phyloP scores from a whole-genome alignment of 345 rosid species.

The Eucalyptus cloeziana region DNA sequence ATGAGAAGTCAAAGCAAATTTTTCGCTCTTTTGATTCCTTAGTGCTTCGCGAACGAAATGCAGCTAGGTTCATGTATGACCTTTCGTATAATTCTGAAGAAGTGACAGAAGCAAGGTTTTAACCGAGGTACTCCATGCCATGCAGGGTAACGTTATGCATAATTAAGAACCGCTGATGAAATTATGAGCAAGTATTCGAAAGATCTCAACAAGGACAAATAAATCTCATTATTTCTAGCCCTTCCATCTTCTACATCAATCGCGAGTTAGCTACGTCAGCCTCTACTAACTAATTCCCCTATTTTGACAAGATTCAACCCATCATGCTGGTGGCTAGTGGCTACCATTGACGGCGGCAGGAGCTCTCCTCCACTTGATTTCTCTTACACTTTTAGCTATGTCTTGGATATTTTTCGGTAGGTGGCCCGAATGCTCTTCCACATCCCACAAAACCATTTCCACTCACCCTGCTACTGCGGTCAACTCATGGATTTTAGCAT shows the following conservation, averaged over 20 bases:
- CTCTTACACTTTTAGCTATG: slow-evolving; percentile 17
- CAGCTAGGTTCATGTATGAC: neutral
- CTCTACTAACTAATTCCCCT: neutral
- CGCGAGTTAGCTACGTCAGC: neutral
- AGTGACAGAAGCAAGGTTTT: neutral
- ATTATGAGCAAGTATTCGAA: neutral
- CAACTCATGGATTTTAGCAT: slow-evolving; percentile 34
- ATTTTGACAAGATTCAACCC: neutral
- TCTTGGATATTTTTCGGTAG: slow-evolving; percentile 30
- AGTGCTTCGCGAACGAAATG: neutral
- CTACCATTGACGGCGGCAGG: neutral
- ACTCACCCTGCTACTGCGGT: slow-evolving; percentile 39
- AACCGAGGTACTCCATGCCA: neutral
- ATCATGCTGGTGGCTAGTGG: neutral
- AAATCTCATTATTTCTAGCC: neutral
- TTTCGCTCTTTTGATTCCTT: neutral
- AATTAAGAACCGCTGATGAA: neutral
- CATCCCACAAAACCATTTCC: slow-evolving; percentile 25
- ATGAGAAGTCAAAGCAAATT: neutral
- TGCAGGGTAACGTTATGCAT: neutral
- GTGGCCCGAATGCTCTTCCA: slow-evolving; percentile 52
- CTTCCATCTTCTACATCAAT: neutral
- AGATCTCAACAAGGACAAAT: neutral
- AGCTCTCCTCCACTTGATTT: slow-evolving; percentile 9
- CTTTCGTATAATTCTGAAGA: neutral